A percentile compares a stretch with the other conserved stretches of the same genome.
These are phyloP conservation scores for Lepidium campestre DNA, from an alignment of 441 rosid genomes.

Conservation along the genomic window DNA sequence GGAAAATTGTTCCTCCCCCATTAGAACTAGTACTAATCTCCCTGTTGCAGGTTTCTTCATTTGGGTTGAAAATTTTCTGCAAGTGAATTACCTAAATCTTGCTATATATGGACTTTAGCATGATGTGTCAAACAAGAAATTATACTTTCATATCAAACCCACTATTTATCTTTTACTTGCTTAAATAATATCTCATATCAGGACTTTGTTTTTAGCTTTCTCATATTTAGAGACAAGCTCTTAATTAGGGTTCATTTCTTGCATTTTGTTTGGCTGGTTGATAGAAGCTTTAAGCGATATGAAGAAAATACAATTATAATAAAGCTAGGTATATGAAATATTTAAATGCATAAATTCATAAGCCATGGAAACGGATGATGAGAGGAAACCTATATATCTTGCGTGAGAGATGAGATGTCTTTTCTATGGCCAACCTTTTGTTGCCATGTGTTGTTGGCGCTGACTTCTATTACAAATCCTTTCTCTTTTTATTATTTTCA, in stretches of 20 bases:
- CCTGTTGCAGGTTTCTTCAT: constrained; percentile 22
- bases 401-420: constrained; percentile 28
- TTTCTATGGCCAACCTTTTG: constrained; percentile 16
- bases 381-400: constrained; percentile 16
- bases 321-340: neutral
- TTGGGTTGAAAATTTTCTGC: constrained; percentile 5
- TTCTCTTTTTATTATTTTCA: constrained; percentile 13
- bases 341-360: neutral
- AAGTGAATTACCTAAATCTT: constrained; percentile 19
- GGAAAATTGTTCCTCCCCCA: neutral
- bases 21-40: neutral
- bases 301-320: neutral
- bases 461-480: constrained; percentile 27
- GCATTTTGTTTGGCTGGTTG: constrained; percentile 13
- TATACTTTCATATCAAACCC: constrained; percentile 3
- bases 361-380: constrained; percentile 26
- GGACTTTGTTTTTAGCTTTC: neutral
- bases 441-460: constrained; percentile 32
- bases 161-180: constrained; percentile 9
- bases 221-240: neutral
- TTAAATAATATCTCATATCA: neutral
- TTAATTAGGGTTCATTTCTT: constrained; percentile 21
- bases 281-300: neutral
- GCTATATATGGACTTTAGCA: constrained; percentile 10
- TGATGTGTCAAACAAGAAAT: constrained; percentile 15